These are phyloP conservation scores for Hortiboletus campestris DNA, from an alignment of 768 basidiomycete genomes.

Conservation along the genomic window DNA sequence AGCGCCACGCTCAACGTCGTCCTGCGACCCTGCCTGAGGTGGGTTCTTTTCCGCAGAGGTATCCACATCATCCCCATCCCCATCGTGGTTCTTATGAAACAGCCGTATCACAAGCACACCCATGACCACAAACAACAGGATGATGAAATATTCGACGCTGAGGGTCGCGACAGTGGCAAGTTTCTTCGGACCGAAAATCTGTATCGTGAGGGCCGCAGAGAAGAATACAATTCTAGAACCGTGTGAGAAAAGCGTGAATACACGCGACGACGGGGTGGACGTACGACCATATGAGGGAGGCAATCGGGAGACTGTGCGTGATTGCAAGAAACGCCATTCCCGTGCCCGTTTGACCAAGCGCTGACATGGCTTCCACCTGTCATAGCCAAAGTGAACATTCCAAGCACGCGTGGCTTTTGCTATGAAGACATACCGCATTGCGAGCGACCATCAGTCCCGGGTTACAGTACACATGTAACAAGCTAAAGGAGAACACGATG, in stretches of 20 bases:
- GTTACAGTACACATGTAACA: conserved; percentile 11
- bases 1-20: background rate
- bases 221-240: conserved; percentile 9
- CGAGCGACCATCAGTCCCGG: conserved; percentile 1
- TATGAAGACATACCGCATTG: conserved; percentile 5
- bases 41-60: background rate
- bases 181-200: conserved; percentile 7
- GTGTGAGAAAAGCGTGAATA: background rate
- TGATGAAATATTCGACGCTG: conserved; percentile 4
- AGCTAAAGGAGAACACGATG: conserved; percentile 9
- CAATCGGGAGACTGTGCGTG: conserved; percentile 14
- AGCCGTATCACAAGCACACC: background rate
- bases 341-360: background rate
- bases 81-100: background rate
- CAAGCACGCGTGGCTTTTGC: no score
- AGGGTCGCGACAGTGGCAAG: background rate
- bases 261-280: background rate
- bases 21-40: background rate
- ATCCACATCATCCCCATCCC: background rate
- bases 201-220: background rate
- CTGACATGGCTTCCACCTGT: conserved; percentile 5
- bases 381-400: background rate
- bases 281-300: conserved; percentile 17
- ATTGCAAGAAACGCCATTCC: conserved; percentile 13
- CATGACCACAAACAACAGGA: background rate